A percentile compares a stretch with the other conserved stretches of the same genome.
phyloP scores from a whole-genome alignment of 2,329 filamentous ascomycete species.

The Aspergillus sp. region DNA sequence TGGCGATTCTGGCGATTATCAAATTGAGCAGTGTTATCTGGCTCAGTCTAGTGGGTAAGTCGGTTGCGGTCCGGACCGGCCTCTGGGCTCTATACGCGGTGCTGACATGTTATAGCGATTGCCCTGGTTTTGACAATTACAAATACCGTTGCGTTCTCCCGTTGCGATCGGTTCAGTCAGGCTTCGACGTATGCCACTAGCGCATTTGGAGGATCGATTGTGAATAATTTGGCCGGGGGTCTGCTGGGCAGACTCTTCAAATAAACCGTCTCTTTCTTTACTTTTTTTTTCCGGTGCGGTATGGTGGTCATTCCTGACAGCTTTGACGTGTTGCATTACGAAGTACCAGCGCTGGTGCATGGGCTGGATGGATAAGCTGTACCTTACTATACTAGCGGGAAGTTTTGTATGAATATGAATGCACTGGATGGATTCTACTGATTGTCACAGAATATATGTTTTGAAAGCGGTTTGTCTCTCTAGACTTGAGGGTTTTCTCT shows the following conservation, averaged over 20 bases:
- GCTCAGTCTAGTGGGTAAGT: slow-evolving; percentile 46
- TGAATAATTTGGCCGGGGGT: slow-evolving; percentile 49
- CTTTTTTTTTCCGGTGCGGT: not conserved
- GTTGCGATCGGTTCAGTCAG: slow-evolving; percentile 49
- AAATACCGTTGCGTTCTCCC: slow-evolving; percentile 46
- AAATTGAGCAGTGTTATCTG: slow-evolving; percentile 43
- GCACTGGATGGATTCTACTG: not conserved
- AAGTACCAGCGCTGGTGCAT: not conserved
- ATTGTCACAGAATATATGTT: no score
- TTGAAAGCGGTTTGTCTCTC: no score
- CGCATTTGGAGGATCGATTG: slow-evolving; percentile 49
- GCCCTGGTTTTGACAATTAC: slow-evolving; percentile 45
- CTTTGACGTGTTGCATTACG: not conserved
- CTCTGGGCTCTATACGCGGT: not conserved
- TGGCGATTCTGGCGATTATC: slow-evolving; percentile 43
- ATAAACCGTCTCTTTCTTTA: slow-evolving; percentile 16
- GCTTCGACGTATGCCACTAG: slow-evolving; percentile 53
- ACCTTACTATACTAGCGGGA: not conserved
- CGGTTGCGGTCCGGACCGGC: not conserved
- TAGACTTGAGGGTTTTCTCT: no score
- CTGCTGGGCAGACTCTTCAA: slow-evolving; percentile 51
- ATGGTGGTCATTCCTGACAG: not conserved
- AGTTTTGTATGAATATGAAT: not conserved
- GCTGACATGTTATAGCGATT: slow-evolving; percentile 31
- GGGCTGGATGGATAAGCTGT: not conserved